phyloP scores from a whole-genome alignment of 73 alveolate species.

The Paramecium tetraurelia region DNA sequence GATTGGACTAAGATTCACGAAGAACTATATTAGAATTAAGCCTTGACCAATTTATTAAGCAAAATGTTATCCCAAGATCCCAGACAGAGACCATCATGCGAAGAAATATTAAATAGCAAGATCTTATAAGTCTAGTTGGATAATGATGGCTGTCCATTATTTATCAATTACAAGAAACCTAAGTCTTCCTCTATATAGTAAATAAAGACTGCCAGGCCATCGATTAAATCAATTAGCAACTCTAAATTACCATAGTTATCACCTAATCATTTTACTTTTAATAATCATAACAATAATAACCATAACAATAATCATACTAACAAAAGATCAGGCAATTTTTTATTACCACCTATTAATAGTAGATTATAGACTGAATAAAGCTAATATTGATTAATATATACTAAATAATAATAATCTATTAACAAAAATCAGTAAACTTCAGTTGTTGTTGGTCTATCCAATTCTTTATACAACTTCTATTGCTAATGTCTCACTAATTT shows the following conservation, averaged over 20 bases:
- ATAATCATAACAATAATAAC: neutral
- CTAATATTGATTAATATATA: neutral
- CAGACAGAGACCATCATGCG: neutral
- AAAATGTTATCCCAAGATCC: neutral
- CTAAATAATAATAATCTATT: neutral
- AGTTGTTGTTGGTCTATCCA: slow-evolving; percentile 12
- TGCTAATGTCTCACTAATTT: neutral
- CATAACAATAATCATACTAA: neutral
- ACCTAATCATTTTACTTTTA: neutral
- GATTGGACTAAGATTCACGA: neutral
- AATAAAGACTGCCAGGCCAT: neutral
- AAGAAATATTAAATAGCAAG: neutral
- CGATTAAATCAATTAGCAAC: neutral
- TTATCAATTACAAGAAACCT: neutral
- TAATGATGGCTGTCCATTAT: slow-evolving; percentile 15
- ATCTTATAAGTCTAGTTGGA: neutral
- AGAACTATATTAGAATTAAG: neutral
- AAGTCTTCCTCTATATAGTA: neutral
- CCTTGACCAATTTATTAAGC: neutral
- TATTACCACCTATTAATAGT: neutral
- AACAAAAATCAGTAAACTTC: neutral
- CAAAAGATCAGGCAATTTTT: neutral
- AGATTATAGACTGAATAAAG: neutral
- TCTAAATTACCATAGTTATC: neutral
- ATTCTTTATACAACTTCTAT: neutral